These are phyloP conservation scores for Eutrema yunnanense DNA, from an alignment of 345 rosid species.

Conservation along the genomic window DNA sequence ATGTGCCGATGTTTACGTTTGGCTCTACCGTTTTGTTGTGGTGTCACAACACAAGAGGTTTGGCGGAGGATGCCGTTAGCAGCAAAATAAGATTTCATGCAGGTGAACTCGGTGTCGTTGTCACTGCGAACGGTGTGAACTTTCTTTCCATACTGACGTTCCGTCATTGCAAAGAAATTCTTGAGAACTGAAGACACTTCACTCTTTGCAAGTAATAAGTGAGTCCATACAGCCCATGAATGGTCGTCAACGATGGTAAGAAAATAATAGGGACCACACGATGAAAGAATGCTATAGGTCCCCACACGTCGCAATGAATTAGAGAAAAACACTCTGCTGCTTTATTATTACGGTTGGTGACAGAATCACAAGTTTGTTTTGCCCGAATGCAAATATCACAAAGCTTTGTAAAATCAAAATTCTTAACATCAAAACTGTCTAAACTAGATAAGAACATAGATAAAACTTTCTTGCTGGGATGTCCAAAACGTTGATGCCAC, in stretches of 20 bases:
- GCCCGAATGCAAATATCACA: background rate
- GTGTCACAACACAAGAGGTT: too few relatives aligned
- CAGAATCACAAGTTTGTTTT: background rate
- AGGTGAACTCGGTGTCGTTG: too few relatives aligned
- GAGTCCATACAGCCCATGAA: background rate
- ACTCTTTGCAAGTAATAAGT: background rate
- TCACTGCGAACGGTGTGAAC: background rate
- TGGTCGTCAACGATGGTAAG: background rate
- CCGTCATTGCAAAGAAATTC: background rate
- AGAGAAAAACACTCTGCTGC: background rate
- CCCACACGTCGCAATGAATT: background rate
- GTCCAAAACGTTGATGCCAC: background rate
- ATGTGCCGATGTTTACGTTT: too few relatives aligned
- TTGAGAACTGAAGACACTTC: background rate
- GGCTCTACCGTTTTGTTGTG: too few relatives aligned
- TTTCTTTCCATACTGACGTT: background rate
- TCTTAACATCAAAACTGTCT: background rate
- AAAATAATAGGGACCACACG: background rate
- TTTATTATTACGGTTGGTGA: background rate
- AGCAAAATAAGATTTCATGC: too few relatives aligned
- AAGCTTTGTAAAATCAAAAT: background rate
- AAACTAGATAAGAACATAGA: background rate
- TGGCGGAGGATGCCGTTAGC: too few relatives aligned
- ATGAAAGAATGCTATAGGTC: background rate
- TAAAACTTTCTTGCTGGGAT: background rate